Evolutionary conservation across 108 stramenopile genomes (phyloP).

Genomic region (Nitzschia sp.): DNA sequence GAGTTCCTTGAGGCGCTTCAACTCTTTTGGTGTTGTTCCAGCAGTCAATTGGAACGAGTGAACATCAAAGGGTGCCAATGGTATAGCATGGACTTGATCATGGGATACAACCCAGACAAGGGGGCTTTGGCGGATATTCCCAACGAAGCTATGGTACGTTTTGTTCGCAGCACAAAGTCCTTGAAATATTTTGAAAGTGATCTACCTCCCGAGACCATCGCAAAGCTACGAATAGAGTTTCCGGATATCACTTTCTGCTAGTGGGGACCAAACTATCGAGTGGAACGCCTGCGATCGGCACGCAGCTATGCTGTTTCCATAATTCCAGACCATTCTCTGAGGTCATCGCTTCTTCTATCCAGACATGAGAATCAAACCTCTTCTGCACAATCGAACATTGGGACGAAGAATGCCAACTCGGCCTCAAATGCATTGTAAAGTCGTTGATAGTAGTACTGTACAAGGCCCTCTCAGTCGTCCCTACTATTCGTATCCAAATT

Average conservation of each 20-base stretch:
- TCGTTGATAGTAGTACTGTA: too few species aligned
- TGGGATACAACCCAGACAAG: background rate
- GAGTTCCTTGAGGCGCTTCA: background rate
- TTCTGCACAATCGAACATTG: too few species aligned
- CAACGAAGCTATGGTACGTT: background rate
- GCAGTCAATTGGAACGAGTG: background rate
- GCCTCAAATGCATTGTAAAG: too few species aligned
- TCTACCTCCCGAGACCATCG: background rate
- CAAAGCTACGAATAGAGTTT: background rate
- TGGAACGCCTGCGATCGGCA: too few species aligned
- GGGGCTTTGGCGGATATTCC: background rate
- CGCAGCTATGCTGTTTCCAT: too few species aligned
- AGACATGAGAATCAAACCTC: too few species aligned
- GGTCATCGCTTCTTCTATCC: too few species aligned
- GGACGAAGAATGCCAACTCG: too few species aligned
- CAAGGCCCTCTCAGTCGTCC: too few species aligned
- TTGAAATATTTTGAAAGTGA: background rate
- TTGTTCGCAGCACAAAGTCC: background rate
- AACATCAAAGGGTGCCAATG: background rate
- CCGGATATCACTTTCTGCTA: background rate
- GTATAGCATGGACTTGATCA: background rate
- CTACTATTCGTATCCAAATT: background rate
- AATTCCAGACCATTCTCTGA: too few species aligned
- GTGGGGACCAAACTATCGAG: too few species aligned
- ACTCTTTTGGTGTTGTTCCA: background rate